Evolutionary conservation across 768 basidiomycete species (phyloP).

Genomic region (Suillus brevipes): DNA sequence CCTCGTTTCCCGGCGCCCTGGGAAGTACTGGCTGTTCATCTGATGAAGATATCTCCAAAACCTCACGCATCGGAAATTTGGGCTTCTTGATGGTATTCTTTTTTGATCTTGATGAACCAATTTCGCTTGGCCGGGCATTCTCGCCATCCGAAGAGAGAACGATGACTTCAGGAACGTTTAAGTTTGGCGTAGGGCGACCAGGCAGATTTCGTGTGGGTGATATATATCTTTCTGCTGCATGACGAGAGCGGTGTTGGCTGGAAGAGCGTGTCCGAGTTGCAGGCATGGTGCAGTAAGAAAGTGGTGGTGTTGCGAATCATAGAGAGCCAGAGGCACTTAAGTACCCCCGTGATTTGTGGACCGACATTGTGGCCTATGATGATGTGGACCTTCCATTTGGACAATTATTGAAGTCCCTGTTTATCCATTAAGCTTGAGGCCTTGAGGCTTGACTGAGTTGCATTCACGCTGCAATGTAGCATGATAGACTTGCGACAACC

Average conservation of each 20-base stretch:
- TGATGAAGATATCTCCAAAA: slow-evolving; percentile 64
- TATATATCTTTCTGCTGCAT: too few species aligned
- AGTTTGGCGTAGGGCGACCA: too few species aligned
- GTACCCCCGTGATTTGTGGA: not conserved
- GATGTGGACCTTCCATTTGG: too few species aligned
- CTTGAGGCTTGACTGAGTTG: too few species aligned
- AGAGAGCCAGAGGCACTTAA: not conserved
- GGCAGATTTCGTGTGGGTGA: slow-evolving; percentile 12
- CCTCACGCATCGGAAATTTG: slow-evolving; percentile 30
- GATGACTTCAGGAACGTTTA: slow-evolving; percentile 32
- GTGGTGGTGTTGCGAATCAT: not conserved
- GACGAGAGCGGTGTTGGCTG: slow-evolving; percentile 19
- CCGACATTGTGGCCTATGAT: not conserved
- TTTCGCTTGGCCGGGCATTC: slow-evolving; percentile 23
- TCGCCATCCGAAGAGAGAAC: slow-evolving; percentile 37
- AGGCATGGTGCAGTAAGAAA: slow-evolving; percentile 18
- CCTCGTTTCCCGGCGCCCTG: slow-evolving; percentile 15
- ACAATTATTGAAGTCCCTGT: too few species aligned
- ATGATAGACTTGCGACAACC: too few species aligned
- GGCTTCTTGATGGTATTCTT: slow-evolving; percentile 13
- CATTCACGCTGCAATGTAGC: too few species aligned
- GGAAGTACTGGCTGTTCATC: slow-evolving; percentile 38
- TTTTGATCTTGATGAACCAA: slow-evolving; percentile 14
- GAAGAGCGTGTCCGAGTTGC: slow-evolving; percentile 26
- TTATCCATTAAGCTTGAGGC: too few species aligned